Conservation (phyloP, 2,329 filamentous ascomycete species). For the Madurella mycetomatis region DNA sequence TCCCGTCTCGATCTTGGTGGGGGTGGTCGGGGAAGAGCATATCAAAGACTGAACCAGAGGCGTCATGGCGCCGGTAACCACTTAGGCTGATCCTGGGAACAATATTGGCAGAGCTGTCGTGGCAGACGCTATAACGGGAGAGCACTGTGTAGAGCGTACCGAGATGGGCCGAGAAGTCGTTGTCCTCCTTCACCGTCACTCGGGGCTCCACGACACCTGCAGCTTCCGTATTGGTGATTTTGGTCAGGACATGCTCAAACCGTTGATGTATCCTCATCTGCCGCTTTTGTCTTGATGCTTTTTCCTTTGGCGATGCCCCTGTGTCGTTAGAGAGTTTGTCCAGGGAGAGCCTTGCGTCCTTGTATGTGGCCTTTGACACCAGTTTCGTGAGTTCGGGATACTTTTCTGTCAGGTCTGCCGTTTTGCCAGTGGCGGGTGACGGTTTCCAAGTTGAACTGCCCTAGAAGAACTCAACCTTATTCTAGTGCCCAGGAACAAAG, state of each 20-base stretch:
- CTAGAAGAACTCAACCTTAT: too few species aligned
- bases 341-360: not conserved
- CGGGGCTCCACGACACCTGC: not conserved
- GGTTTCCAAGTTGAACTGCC: too few species aligned
- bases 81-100: slow-evolving; percentile 4
- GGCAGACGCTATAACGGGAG: not conserved
- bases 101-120: not conserved
- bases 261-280: too few species aligned
- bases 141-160: not conserved
- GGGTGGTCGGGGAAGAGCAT: slow-evolving; percentile 6
- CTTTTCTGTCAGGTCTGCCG: not conserved
- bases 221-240: not conserved
- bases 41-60: slow-evolving; percentile 1
- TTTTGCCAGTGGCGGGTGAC: not conserved
- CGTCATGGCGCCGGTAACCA: slow-evolving; percentile 4
- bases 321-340: not conserved
- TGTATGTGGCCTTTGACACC: not conserved
- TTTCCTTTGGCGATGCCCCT: not conserved
- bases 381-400: not conserved
- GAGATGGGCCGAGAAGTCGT: not conserved
- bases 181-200: not conserved
- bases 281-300: not conserved
- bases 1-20: not conserved
- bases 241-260: not conserved
- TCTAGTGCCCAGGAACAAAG: too few species aligned